phyloP scores from a whole-genome alignment of 805 yeast species.

The Kuraishia hungarica region DNA sequence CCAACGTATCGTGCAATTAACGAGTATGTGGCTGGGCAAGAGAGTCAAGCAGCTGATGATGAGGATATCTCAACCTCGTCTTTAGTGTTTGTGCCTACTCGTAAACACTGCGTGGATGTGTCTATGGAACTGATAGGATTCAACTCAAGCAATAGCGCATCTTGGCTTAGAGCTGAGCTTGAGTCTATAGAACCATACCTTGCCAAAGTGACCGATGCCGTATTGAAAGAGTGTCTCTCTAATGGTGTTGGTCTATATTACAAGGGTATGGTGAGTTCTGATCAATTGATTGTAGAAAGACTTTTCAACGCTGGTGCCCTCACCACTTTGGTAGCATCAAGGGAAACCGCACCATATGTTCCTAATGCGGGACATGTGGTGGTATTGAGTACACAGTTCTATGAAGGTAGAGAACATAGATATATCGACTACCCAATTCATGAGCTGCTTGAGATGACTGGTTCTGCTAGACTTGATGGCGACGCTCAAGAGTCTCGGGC shows the following conservation, averaged over 20 bases:
- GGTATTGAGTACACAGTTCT: constrained; percentile 62
- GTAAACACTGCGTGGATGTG: constrained; percentile 47
- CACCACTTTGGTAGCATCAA: constrained; percentile 50
- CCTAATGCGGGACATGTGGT: constrained; percentile 51
- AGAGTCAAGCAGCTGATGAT: neutral
- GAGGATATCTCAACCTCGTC: constrained; percentile 11
- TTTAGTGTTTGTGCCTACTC: constrained; percentile 49
- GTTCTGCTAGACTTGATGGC: constrained; percentile 23
- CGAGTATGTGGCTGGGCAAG: constrained; percentile 20
- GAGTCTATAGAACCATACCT: constrained; percentile 32
- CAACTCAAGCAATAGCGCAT: constrained; percentile 26
- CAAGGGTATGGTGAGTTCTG: constrained; percentile 46
- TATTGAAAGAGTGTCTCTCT: constrained; percentile 32
- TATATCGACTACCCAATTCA: constrained; percentile 59
- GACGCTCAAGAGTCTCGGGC: constrained; percentile 23
- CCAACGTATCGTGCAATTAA: constrained; percentile 37
- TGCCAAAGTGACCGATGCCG: constrained; percentile 35
- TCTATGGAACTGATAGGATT: constrained; percentile 33
- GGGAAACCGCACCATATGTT: constrained; percentile 40
- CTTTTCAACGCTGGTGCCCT: constrained; percentile 44
- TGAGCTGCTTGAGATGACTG: constrained; percentile 60
- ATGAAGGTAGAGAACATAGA: constrained; percentile 68
- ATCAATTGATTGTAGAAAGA: constrained; percentile 44
- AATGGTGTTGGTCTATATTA: constrained; percentile 62
- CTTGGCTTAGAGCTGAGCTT: constrained; percentile 31